Evolutionary conservation across 495 filamentous ascomycete genomes (phyloP), one percentile per base, ranked within the genome.

Genomic region (Trypethelium eluteriae): DNA sequence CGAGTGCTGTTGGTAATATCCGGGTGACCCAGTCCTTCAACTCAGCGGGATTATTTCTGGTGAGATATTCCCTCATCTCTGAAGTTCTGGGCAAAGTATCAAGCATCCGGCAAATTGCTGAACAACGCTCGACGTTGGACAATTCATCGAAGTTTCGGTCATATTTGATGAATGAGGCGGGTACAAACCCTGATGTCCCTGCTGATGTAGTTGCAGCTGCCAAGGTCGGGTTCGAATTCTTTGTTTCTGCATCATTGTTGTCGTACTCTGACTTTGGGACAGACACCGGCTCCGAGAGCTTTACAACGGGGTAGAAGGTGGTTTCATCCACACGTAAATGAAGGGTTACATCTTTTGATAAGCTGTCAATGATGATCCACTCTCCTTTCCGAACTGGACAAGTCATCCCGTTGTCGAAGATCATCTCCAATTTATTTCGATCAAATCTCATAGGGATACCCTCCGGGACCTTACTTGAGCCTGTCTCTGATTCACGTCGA

Each of bases 41-140:
- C 47, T 78, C 50, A 76, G 77, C 32, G 69, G 76, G 63, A 73
- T 72, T 6, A 67, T 69, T 62, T 71, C 76, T 70, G 49, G 74
- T 68, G 25, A 96, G 77, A 70, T 83, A 94, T 0, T 73, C 63
- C 64, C 76, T 81, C 82, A 96, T 90, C 0, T 83, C 74, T 39
- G 75, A 66, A 6, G 96, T 81, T 32, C 78, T 77, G 0, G 93
- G 93, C 2, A 96, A 79, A 0, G 83, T 85, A 35, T 87, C 80
- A 0, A 96, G 76, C 2, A 96, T 70, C 39, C 77, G 73, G n/a
- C 78, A 67, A 47, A 96, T 83, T 7, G 79, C 76, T 1, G 71
- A 66, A 10, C 78, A 79, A 73, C 92, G 93, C 1, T 75, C 65
- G 0, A 35, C 2, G 0, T 73, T 66, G 3, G 62, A 44, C 18